phyloP scores from a whole-genome alignment of 768 basidiomycete species.

The Udeniomyces megalosporus region DNA sequence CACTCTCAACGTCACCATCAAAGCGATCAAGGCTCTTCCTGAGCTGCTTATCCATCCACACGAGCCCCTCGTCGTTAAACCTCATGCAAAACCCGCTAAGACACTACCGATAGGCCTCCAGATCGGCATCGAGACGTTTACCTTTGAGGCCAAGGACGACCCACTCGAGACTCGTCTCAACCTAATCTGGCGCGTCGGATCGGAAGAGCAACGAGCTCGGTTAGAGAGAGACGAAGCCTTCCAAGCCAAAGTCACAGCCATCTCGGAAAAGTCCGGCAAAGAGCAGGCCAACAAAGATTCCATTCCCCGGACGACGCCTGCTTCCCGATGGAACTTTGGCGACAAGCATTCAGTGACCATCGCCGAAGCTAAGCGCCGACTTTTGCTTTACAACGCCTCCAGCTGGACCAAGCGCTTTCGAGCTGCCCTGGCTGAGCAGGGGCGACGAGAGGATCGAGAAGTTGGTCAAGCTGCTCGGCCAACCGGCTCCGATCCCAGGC shows the following conservation, averaged over 20 bases:
- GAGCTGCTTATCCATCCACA: constrained; percentile 40
- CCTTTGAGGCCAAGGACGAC: constrained; percentile 67
- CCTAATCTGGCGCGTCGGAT: constrained; percentile 55
- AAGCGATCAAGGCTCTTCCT: constrained; percentile 54
- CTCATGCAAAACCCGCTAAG: constrained; percentile 59
- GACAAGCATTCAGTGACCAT: constrained; percentile 50
- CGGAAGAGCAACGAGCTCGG: constrained; percentile 52
- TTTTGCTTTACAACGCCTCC: constrained; percentile 52
- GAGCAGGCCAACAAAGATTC: constrained; percentile 16
- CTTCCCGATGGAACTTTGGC: constrained; percentile 45
- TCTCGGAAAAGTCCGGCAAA: constrained; percentile 31
- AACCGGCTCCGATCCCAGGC: constrained; percentile 3
- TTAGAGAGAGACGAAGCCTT: constrained; percentile 67
- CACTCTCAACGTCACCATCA: constrained; percentile 50
- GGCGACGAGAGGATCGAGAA: constrained; percentile 36
- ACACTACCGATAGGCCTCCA: constrained; percentile 42
- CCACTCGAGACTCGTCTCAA: constrained; percentile 62
- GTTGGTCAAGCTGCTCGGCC: neutral
- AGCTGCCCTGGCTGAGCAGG: constrained; percentile 36
- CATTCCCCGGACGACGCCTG: constrained; percentile 16
- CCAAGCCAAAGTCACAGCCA: constrained; percentile 54
- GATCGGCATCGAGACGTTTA: constrained; percentile 45
- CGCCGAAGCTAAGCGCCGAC: constrained; percentile 51
- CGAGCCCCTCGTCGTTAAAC: constrained; percentile 43
- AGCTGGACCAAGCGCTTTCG: constrained; percentile 52